A percentile compares a stretch with the other conserved stretches of the same genome.
These are phyloP conservation scores for Nakazawaea wickerhamii DNA, from an alignment of 805 yeast genomes.

Conservation along the genomic window DNA sequence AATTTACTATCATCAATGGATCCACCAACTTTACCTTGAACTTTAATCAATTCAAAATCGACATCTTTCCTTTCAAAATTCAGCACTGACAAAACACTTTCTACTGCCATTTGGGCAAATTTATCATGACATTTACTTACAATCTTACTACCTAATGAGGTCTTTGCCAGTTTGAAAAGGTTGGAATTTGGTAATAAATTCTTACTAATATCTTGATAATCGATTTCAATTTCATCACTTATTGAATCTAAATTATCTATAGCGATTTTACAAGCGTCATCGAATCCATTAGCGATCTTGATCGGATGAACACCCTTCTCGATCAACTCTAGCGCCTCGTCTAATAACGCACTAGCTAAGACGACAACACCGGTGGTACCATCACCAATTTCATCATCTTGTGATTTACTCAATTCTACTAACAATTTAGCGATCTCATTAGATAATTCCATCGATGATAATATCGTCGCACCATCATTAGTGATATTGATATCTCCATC, in stretches of 20 bases:
- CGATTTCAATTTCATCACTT: conserved; percentile 59
- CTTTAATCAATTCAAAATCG: conserved; percentile 92
- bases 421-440: conserved; percentile 93
- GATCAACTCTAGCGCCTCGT: conserved; percentile 89
- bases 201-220: conserved; percentile 34
- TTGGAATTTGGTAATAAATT: conserved; percentile 37
- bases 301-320: conserved; percentile 98
- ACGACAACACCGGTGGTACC: conserved; percentile 99
- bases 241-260: conserved; percentile 65
- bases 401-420: conserved; percentile 90
- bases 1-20: conserved; percentile 78
- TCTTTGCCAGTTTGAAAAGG: conserved; percentile 85
- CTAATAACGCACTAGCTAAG: conserved; percentile 87
- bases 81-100: conserved; percentile 87
- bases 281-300: conserved; percentile 94
- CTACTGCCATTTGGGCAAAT: conserved; percentile 96
- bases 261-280: conserved; percentile 93
- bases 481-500: conserved; percentile 98
- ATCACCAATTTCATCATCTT: conserved; percentile 98
- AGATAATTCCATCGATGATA: conserved; percentile 92
- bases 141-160: conserved; percentile 92
- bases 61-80: conserved; percentile 91
- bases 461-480: conserved; percentile 96
- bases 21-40: conserved; percentile 96
- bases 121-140: conserved; percentile 91